Conservation (phyloP, 2,329 filamentous ascomycete genomes). For the Sporothrix pseudoabietina region DNA sequence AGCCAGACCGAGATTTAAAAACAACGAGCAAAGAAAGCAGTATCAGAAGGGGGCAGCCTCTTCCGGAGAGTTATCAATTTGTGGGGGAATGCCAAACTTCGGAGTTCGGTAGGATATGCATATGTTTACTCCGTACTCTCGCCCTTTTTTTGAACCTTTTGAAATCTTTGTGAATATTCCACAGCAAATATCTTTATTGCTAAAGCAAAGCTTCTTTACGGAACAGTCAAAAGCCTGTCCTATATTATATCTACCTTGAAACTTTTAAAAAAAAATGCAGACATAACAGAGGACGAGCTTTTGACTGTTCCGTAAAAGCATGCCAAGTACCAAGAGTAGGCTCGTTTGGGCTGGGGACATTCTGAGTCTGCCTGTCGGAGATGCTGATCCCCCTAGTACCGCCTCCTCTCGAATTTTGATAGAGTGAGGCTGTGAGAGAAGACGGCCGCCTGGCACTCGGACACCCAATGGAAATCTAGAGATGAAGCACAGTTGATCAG, state of each 20-base stretch:
- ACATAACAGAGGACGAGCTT: too few species aligned
- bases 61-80: background rate
- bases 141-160: background rate
- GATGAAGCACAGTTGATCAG: slow-evolving; percentile 16
- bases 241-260: background rate
- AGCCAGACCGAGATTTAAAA: background rate
- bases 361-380: slow-evolving; percentile 14
- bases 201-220: background rate
- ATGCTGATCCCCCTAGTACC: slow-evolving; percentile 23
- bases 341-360: background rate
- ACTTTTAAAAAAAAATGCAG: background rate
- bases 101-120: slow-evolving; percentile 13
- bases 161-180: background rate
- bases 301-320: too few species aligned
- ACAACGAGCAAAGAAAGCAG: background rate
- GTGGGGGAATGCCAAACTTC: slow-evolving; percentile 15
- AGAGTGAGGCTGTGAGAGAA: background rate
- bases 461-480: background rate
- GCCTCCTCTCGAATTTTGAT: background rate
- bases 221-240: background rate
- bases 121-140: background rate
- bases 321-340: background rate
- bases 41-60: background rate
- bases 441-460: background rate
- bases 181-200: background rate